These are phyloP conservation scores for Arthrocladium fulminans DNA, from an alignment of 2,329 filamentous ascomycete species.

Conservation along the genomic window DNA sequence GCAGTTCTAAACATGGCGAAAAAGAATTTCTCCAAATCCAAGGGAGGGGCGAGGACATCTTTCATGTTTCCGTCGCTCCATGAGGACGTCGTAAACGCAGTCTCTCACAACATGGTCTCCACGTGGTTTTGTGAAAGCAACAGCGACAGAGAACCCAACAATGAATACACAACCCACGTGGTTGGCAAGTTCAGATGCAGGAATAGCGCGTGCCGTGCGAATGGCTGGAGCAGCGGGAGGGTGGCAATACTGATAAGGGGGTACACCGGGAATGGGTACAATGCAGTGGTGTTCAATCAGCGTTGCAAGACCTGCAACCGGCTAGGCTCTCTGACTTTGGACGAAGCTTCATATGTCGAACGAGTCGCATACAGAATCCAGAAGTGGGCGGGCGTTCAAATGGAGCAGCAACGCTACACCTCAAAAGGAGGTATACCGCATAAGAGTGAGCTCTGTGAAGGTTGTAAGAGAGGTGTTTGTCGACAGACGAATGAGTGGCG, in stretches of 20 bases:
- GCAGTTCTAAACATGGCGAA: constrained; percentile 10
- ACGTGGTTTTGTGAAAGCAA: constrained; percentile 29
- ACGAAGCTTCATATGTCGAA: constrained; percentile 33
- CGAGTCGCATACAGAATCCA: constrained; percentile 37
- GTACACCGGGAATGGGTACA: constrained; percentile 33
- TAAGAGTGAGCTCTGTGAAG: constrained; percentile 13
- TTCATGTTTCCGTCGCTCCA: constrained; percentile 16
- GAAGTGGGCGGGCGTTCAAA: constrained; percentile 27
- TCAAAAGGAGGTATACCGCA: constrained; percentile 12
- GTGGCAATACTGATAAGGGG: constrained; percentile 37
- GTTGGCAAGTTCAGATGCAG: constrained; percentile 35
- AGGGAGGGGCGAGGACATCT: constrained; percentile 10
- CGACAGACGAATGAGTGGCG: constrained; percentile 9
- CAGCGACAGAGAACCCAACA: constrained; percentile 20
- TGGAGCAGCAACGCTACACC: constrained; percentile 7
- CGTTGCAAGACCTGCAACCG: constrained; percentile 30
- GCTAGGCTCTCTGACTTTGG: constrained; percentile 29
- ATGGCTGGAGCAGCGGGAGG: constrained; percentile 34
- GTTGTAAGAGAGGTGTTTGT: constrained; percentile 17
- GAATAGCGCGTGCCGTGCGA: constrained; percentile 26
- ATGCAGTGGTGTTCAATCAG: constrained; percentile 39
- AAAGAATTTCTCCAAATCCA: constrained; percentile 8
- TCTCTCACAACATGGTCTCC: constrained; percentile 23
- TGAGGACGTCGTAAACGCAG: constrained; percentile 10
- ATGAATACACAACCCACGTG: constrained; percentile 34